These are phyloP conservation scores for Cutaneotrichosporon cyanovorans DNA, from an alignment of 1,284 basidiomycete genomes.

Conservation along the genomic window DNA sequence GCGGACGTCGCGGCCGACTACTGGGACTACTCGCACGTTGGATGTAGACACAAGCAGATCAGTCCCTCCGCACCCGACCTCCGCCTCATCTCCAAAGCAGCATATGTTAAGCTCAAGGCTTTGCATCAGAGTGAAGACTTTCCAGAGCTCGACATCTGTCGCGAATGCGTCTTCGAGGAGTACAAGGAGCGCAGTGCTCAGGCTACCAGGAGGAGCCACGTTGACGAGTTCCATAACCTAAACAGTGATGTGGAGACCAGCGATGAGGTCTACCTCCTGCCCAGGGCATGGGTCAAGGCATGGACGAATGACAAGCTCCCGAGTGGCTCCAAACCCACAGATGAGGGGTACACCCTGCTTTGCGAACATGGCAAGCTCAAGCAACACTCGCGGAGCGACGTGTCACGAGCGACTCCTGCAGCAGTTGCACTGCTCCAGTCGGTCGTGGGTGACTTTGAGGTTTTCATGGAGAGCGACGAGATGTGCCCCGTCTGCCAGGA, in stretches of 20 bases:
- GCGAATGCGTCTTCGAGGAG: slow-evolving; percentile 19
- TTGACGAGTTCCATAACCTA: slow-evolving; percentile 20
- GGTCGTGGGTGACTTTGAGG: slow-evolving; percentile 25
- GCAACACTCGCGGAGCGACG: neutral
- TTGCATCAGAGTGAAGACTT: neutral
- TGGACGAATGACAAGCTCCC: slow-evolving; percentile 22
- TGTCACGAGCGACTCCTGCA: neutral
- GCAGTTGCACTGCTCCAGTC: slow-evolving; percentile 19
- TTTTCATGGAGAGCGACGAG: slow-evolving; percentile 6
- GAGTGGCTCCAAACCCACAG: slow-evolving; percentile 10
- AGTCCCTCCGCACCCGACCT: slow-evolving; percentile 16
- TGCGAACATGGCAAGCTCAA: slow-evolving; percentile 29
- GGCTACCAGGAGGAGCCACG: slow-evolving; percentile 6
- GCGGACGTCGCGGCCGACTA: slow-evolving; percentile 13
- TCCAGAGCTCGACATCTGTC: slow-evolving; percentile 24
- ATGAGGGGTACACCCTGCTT: slow-evolving; percentile 20
- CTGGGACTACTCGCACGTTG: slow-evolving; percentile 17
- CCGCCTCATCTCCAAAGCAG: neutral
- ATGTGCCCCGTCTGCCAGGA: slow-evolving; percentile 18
- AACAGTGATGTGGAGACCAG: slow-evolving; percentile 6
- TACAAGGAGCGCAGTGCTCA: slow-evolving; percentile 5
- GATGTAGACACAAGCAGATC: slow-evolving; percentile 25
- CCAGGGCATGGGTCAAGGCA: slow-evolving; percentile 22
- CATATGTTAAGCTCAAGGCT: neutral
- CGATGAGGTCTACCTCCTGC: slow-evolving; percentile 16